Percentiles rank a stretch among this genome's conserved stretches.
These are phyloP conservation scores for Lantana camara DNA, from an alignment of 257 asterid genomes.

Conservation along the genomic window DNA sequence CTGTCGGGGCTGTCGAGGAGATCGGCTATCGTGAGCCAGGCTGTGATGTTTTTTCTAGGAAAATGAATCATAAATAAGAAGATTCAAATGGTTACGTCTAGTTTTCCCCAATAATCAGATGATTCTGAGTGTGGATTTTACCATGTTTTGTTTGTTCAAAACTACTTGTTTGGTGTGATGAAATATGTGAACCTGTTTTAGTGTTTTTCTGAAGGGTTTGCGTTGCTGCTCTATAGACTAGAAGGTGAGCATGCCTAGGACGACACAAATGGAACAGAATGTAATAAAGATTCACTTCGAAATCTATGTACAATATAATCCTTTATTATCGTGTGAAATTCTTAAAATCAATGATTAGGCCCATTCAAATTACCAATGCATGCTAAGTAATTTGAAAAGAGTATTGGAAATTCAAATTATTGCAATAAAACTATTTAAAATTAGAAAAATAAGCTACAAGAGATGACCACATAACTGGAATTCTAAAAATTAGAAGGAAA, in stretches of 20 bases:
- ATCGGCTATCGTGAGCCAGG: slow-evolving; percentile 51
- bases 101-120: slow-evolving; percentile 9
- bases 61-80: slow-evolving; percentile 5
- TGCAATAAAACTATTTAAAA: too few relatives aligned
- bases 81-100: slow-evolving; percentile 21
- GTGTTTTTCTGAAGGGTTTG: neutral
- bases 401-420: too few relatives aligned
- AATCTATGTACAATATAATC: neutral
- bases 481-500: too few relatives aligned
- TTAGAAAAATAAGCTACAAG: too few relatives aligned
- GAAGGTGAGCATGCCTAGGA: slow-evolving; percentile 28
- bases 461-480: too few relatives aligned
- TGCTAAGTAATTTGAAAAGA: too few relatives aligned
- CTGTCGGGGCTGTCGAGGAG: slow-evolving; percentile 71
- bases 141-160: neutral
- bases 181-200: slow-evolving; percentile 1
- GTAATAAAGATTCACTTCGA: slow-evolving; percentile 11
- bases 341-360: too few relatives aligned
- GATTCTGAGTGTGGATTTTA: slow-evolving; percentile 18
- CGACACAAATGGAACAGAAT: slow-evolving; percentile 14
- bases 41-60: slow-evolving; percentile 14
- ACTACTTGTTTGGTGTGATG: slow-evolving; percentile 25
- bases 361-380: too few relatives aligned
- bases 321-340: too few relatives aligned
- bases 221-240: slow-evolving; percentile 1